phyloP scores from a whole-genome alignment of 345 rosid species.

The Eucalyptus marginata region DNA sequence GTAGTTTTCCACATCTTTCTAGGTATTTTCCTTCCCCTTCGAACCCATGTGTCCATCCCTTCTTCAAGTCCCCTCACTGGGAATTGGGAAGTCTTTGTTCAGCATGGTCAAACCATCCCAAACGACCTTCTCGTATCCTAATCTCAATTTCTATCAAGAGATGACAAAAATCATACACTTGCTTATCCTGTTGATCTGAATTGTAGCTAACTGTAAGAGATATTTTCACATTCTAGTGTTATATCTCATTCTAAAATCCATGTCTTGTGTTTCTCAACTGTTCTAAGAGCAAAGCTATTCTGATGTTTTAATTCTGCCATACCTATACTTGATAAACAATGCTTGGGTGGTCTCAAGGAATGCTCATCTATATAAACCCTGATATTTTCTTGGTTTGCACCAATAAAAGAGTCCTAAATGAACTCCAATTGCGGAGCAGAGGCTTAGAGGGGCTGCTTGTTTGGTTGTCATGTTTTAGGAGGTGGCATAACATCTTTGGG shows the following conservation, averaged over 20 bases:
- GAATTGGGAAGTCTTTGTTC: neutral
- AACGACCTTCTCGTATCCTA: neutral
- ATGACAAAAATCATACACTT: neutral
- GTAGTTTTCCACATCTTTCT: neutral
- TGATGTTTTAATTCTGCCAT: neutral
- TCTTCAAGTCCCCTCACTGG: neutral
- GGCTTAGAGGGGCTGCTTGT: neutral
- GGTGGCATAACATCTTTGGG: neutral
- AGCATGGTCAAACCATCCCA: neutral
- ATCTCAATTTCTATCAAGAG: neutral
- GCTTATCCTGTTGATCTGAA: neutral
- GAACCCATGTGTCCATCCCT: conserved; percentile 38
- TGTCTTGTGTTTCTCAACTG: neutral
- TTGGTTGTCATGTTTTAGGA: neutral
- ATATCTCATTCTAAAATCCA: neutral
- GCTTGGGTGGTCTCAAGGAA: conserved; percentile 16
- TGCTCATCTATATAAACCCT: neutral
- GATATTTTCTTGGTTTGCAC: neutral
- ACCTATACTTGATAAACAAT: neutral
- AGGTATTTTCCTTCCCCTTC: neutral
- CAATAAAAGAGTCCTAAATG: neutral
- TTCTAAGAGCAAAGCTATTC: neutral
- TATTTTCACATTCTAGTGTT: neutral
- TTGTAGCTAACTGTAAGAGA: neutral
- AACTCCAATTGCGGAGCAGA: neutral